These are phyloP conservation scores for Dionaea muscipula DNA, from an alignment of 179 eudicot genomes.

Conservation along the genomic window DNA sequence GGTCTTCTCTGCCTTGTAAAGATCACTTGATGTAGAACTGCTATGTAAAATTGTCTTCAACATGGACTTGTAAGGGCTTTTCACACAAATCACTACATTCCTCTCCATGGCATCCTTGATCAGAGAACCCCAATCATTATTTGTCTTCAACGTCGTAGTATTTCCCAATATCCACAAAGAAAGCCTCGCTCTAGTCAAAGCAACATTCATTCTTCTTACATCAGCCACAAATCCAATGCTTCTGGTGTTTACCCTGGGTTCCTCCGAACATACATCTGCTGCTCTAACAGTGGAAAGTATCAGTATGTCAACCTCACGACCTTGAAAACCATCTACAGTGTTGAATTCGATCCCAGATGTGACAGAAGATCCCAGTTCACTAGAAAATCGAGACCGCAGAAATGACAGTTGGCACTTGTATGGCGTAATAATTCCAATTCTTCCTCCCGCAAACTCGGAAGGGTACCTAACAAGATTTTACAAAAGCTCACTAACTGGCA, in stretches of 20 bases:
- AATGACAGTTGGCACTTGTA: conserved; percentile 82
- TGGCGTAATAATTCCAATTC: conserved; percentile 93
- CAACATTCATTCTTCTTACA: conserved; percentile 97
- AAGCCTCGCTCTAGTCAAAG: conserved; percentile 83
- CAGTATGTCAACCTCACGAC: conserved; percentile 91
- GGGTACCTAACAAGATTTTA: conserved; percentile 44
- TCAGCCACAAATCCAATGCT: conserved; percentile 95
- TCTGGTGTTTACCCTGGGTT: conserved; percentile 26
- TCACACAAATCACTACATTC: conserved; percentile 46
- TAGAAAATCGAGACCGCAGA: conserved; percentile 71
- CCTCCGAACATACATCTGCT: conserved; percentile 28
- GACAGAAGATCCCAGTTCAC: conserved; percentile 73
- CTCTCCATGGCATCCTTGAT: conserved; percentile 68
- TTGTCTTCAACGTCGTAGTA: conserved; percentile 63
- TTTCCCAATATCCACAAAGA: conserved; percentile 94
- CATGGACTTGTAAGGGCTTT: conserved; percentile 52
- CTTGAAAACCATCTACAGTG: conserved; percentile 98
- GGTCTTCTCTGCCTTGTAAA: conserved; percentile 14
- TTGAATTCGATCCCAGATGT: conserved; percentile 85
- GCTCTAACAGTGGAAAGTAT: conserved; percentile 91
- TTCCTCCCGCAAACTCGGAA: conserved; percentile 67
- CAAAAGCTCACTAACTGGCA: not conserved
- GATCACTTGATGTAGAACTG: conserved; percentile 14
- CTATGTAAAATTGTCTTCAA: conserved; percentile 24
- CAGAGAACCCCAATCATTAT: conserved; percentile 87